Percentiles rank a stretch among this genome's conserved stretches.
Conservation (phyloP, 768 basidiomycete species). For the Paxillus involutus region DNA sequence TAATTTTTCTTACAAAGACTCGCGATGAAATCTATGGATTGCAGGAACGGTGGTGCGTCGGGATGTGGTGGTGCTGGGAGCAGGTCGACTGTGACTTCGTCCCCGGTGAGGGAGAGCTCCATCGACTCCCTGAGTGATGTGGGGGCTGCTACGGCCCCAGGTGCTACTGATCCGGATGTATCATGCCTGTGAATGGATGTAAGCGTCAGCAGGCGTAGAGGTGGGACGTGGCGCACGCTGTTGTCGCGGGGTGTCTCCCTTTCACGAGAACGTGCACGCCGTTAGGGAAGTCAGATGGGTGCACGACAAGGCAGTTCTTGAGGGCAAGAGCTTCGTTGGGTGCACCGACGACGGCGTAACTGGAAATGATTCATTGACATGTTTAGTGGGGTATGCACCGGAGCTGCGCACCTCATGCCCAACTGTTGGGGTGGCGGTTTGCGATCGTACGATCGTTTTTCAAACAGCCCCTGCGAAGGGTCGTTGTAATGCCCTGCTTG, state of each 20-base stretch:
- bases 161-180: slow-evolving; percentile 65
- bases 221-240: slow-evolving; percentile 51
- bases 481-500: slow-evolving; percentile 53
- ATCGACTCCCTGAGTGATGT: slow-evolving; percentile 88
- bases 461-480: slow-evolving; percentile 47
- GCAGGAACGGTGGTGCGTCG: slow-evolving; percentile 62
- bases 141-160: slow-evolving; percentile 75
- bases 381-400: neutral
- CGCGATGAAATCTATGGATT: slow-evolving; percentile 79
- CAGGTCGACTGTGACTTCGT: slow-evolving; percentile 68
- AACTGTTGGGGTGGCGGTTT: slow-evolving; percentile 36
- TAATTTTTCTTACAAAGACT: slow-evolving; percentile 56
- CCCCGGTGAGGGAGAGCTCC: slow-evolving; percentile 75
- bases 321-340: slow-evolving; percentile 72
- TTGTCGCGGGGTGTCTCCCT: slow-evolving; percentile 66
- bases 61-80: slow-evolving; percentile 49
- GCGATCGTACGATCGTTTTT: slow-evolving; percentile 47
- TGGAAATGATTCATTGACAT: slow-evolving; percentile 17
- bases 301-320: slow-evolving; percentile 78
- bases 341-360: slow-evolving; percentile 57
- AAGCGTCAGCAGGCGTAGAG: neutral
- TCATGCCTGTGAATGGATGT: slow-evolving; percentile 63
- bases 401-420: slow-evolving; percentile 23
- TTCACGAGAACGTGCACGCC: slow-evolving; percentile 80
- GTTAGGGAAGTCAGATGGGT: slow-evolving; percentile 71